phyloP scores from a whole-genome alignment of 441 rosid species.

The Euphorbia celastroides region DNA sequence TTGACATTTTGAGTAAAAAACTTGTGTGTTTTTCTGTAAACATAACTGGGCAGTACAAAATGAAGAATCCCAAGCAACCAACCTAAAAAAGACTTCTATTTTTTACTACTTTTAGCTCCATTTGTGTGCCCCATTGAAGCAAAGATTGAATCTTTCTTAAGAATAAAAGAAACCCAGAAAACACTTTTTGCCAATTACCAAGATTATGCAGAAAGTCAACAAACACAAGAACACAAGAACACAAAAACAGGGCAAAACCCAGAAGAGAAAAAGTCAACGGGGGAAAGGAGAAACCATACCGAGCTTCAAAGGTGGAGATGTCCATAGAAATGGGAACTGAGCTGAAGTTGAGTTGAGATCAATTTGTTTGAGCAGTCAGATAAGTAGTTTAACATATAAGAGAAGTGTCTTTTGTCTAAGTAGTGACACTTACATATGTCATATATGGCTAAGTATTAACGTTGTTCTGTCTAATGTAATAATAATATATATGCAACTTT shows the following conservation, averaged over 20 bases:
- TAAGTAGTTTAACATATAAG: not conserved
- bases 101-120: not conserved
- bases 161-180: not conserved
- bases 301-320: conserved; percentile 24
- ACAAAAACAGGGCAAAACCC: not conserved
- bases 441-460: not conserved
- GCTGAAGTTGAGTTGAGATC: not conserved
- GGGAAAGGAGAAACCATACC: conserved; percentile 18
- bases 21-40: no score
- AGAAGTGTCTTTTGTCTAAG: not conserved
- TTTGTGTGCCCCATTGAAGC: not conserved
- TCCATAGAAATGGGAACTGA: conserved; percentile 17
- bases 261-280: not conserved
- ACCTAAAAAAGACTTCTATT: no score
- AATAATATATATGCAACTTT: no score
- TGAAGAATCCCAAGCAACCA: no score
- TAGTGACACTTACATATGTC: not conserved
- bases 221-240: not conserved
- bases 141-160: not conserved
- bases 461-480: no score
- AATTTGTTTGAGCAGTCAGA: not conserved
- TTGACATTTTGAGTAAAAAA: no score
- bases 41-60: no score
- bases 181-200: not conserved
- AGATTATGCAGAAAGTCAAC: not conserved